Evolutionary conservation across 768 basidiomycete genomes (phyloP).

Genomic region (Podaxis sp.): DNA sequence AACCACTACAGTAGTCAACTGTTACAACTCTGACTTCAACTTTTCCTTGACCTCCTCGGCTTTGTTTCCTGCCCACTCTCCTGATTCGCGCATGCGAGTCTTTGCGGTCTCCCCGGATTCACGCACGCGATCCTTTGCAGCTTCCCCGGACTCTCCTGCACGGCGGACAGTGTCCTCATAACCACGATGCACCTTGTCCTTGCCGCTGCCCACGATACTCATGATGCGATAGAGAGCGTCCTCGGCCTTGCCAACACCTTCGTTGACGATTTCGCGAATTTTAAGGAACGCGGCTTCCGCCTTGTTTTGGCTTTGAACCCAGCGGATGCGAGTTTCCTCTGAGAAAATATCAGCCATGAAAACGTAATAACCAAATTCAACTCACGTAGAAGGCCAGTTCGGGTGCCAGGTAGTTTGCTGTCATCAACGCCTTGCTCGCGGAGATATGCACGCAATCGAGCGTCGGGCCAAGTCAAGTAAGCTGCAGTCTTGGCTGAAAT

Average conservation of each 20-base stretch:
- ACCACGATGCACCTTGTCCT: slow-evolving; percentile 29
- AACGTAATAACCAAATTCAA: background rate
- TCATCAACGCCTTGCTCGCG: slow-evolving; percentile 76
- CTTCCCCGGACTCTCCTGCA: background rate
- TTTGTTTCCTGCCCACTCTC: background rate
- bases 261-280: slow-evolving; percentile 66
- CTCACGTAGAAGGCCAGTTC: slow-evolving; percentile 80
- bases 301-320: slow-evolving; percentile 62
- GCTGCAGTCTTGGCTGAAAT: slow-evolving; percentile 41
- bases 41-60: background rate
- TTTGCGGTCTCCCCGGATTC: too few relatives aligned
- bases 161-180: slow-evolving; percentile 18
- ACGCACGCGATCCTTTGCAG: background rate
- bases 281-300: slow-evolving; percentile 57
- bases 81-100: background rate
- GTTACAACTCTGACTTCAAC: slow-evolving; percentile 24
- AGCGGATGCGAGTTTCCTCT: slow-evolving; percentile 81
- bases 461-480: slow-evolving; percentile 92
- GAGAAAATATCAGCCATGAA: background rate
- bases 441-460: slow-evolving; percentile 86
- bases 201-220: slow-evolving; percentile 44
- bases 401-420: slow-evolving; percentile 56
- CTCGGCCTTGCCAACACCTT: slow-evolving; percentile 71
- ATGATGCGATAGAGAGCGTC: slow-evolving; percentile 61
- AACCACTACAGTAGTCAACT: background rate